Percentiles rank a stretch among this genome's conserved stretches.
These are phyloP conservation scores for Aureobasidium sp. DNA, from an alignment of 2,329 filamentous ascomycete species.

Conservation along the genomic window DNA sequence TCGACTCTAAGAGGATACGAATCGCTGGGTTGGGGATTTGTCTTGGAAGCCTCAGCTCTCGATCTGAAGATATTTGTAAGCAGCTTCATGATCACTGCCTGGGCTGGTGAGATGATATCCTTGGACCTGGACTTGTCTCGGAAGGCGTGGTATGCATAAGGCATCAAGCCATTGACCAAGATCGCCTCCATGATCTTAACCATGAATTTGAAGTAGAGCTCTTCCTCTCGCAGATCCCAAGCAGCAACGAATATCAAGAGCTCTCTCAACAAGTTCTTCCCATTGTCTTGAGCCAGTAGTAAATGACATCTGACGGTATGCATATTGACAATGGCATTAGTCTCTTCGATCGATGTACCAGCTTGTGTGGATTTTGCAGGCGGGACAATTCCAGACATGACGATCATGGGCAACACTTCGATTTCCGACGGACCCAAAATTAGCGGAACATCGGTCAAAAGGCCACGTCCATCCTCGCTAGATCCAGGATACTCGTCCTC, in stretches of 20 bases:
- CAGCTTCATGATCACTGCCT: conserved; percentile 85
- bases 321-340: conserved; percentile 60
- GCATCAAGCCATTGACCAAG: conserved; percentile 78
- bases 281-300: conserved; percentile 80
- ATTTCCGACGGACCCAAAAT: conserved; percentile 93
- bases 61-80: conserved; percentile 81
- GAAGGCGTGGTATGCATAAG: conserved; percentile 86
- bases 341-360: conserved; percentile 48
- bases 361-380: conserved; percentile 45
- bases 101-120: conserved; percentile 90
- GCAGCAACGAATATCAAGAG: conserved; percentile 93
- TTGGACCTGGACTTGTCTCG: conserved; percentile 63
- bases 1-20: conserved; percentile 42
- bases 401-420: conserved; percentile 92
- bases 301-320: conserved; percentile 87
- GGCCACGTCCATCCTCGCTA: conserved; percentile 63
- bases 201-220: conserved; percentile 93
- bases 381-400: conserved; percentile 89
- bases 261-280: conserved; percentile 80
- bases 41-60: conserved; percentile 35
- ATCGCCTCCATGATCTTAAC: conserved; percentile 92
- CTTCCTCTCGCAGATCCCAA: conserved; percentile 90
- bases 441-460: conserved; percentile 88
- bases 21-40: conserved; percentile 17
- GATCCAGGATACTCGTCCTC: conserved; percentile 61